Evolutionary conservation across 305 asterid genomes (phyloP).

Genomic region (Rubia balearica): DNA sequence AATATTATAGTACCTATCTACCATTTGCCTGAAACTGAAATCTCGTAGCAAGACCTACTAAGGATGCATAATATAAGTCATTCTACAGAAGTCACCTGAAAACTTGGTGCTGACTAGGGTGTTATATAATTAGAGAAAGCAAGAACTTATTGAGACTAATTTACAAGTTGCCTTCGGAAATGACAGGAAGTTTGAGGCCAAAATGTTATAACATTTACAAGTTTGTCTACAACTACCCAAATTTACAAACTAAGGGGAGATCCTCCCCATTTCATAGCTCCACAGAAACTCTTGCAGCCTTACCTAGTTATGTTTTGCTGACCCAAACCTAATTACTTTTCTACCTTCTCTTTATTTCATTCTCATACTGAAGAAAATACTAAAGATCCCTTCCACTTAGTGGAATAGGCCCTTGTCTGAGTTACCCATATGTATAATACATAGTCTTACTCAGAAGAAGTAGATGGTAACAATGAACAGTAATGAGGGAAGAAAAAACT

Average conservation of each 20-base stretch:
- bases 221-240: neutral
- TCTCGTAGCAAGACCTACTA: neutral
- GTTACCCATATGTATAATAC: neutral
- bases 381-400: neutral
- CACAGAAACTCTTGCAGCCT: neutral
- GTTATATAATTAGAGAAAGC: neutral
- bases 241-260: neutral
- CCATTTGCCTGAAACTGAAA: neutral
- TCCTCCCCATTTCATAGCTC: neutral
- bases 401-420: neutral
- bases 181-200: constrained; percentile 1
- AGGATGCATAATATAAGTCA: neutral
- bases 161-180: neutral
- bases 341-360: neutral
- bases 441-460: neutral
- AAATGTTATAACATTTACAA: too few species aligned
- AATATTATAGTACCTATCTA: neutral
- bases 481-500: neutral
- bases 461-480: neutral
- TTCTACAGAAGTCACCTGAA: neutral
- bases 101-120: neutral
- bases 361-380: neutral
- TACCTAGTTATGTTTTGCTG: neutral
- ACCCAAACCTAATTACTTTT: neutral
- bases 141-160: neutral